Conservation (phyloP, 805 yeast species). For the Ogataea ganodermae region DNA sequence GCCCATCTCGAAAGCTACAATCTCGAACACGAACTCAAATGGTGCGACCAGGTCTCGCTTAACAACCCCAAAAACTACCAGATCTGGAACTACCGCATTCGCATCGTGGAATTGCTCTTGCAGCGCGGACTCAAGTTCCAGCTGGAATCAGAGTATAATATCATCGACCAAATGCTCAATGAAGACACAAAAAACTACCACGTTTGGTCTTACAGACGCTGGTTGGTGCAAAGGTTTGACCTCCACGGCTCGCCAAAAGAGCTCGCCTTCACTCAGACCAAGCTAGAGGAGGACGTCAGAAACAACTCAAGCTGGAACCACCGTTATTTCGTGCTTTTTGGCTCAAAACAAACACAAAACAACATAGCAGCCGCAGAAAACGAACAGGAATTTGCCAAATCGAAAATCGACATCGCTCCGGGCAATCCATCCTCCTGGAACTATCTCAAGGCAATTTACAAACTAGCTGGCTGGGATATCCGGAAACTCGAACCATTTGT, state of each 20-base stretch:
- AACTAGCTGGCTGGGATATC: constrained; percentile 30
- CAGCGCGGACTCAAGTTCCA: constrained; percentile 32
- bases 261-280: constrained; percentile 46
- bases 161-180: constrained; percentile 65
- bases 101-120: constrained; percentile 45
- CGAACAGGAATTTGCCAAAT: constrained; percentile 58
- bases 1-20: constrained; percentile 35
- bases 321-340: constrained; percentile 60
- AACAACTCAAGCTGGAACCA: constrained; percentile 96
- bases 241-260: constrained; percentile 51
- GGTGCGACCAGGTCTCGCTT: constrained; percentile 77
- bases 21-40: constrained; percentile 60
- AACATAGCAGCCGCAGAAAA: constrained; percentile 23
- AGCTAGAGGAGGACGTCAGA: constrained; percentile 64
- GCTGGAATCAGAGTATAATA: constrained; percentile 60
- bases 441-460: constrained; percentile 65
- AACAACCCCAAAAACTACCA: constrained; percentile 90
- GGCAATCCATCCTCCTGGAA: constrained; percentile 88
- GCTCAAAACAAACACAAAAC: constrained; percentile 18
- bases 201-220: constrained; percentile 90
- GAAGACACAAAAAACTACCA: constrained; percentile 92
- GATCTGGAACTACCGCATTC: constrained; percentile 92
- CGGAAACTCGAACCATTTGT: constrained; percentile 49
- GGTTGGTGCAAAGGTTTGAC: constrained; percentile 66
- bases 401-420: constrained; percentile 60